Conservation (phyloP, 495 filamentous ascomycete species). For the Aspergillus cristatus region DNA sequence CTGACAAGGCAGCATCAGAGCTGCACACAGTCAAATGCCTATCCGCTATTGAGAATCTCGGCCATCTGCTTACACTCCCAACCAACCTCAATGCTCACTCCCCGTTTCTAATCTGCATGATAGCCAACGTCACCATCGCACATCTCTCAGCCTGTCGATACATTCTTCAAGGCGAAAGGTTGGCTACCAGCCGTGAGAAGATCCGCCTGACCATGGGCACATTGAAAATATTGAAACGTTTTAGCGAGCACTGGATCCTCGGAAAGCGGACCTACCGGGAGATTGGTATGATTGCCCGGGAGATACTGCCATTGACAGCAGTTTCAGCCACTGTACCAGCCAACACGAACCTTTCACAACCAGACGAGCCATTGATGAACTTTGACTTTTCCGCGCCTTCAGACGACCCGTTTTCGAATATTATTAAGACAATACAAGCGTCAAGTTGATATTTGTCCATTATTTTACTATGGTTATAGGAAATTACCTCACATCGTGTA, state of each 20-base stretch:
- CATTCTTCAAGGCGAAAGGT: slow-evolving; percentile 5
- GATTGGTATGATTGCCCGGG: slow-evolving; percentile 12
- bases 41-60: slow-evolving; percentile 9
- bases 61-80: slow-evolving; percentile 11
- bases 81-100: slow-evolving; percentile 11
- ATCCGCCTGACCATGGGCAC: slow-evolving; percentile 14
- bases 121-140: slow-evolving; percentile 14
- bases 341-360: too few species aligned
- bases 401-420: too few species aligned
- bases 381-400: too few species aligned
- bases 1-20: slow-evolving; percentile 5
- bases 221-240: slow-evolving; percentile 10
- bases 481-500: too few species aligned
- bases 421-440: too few species aligned
- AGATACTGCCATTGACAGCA: slow-evolving; percentile 8
- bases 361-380: too few species aligned
- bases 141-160: slow-evolving; percentile 14
- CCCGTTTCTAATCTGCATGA: slow-evolving; percentile 18
- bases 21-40: slow-evolving; percentile 13
- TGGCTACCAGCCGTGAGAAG: slow-evolving; percentile 8
- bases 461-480: too few species aligned
- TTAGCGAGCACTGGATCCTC: slow-evolving; percentile 12
- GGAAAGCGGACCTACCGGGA: slow-evolving; percentile 12
- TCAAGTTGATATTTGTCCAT: too few species aligned
- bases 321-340: too few species aligned